Conservation (phyloP, 2,329 filamentous ascomycete species). For the Fusarium keratoplasticum region DNA sequence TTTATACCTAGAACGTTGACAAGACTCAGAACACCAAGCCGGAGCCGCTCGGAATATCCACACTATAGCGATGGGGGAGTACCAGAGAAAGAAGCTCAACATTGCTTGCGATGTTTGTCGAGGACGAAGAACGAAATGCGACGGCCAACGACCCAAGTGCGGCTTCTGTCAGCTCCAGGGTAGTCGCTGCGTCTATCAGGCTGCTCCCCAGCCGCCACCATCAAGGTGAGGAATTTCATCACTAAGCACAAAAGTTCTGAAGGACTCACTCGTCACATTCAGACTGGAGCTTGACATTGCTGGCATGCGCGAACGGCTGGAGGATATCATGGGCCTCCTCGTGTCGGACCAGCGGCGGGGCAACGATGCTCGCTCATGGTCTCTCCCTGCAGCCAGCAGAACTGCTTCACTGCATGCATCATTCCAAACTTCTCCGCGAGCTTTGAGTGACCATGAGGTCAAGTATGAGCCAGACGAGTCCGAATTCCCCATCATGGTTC, state of each 20-base stretch:
- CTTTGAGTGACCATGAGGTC: neutral
- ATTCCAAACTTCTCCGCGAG: neutral
- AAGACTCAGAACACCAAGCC: neutral
- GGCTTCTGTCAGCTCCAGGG: neutral
- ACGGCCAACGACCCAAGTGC: neutral
- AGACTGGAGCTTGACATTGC: slow-evolving; percentile 3
- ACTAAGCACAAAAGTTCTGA: slow-evolving; percentile 42
- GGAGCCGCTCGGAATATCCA: neutral
- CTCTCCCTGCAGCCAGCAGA: neutral
- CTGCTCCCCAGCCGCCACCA: neutral
- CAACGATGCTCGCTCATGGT: neutral
- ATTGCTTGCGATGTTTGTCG: neutral
- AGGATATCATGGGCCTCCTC: slow-evolving; percentile 1
- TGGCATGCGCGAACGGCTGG: slow-evolving; percentile 1
- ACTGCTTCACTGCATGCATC: neutral
- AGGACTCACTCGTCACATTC: neutral
- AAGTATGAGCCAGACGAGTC: neutral
- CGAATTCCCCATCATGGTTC: slow-evolving; percentile 3
- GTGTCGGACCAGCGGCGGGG: neutral
- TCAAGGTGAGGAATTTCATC: neutral
- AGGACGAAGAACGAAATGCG: neutral
- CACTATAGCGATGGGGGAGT: neutral
- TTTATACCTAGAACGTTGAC: neutral
- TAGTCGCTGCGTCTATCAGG: neutral
- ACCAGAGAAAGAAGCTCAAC: neutral